phyloP scores from a whole-genome alignment of 257 asterid genomes.

The Solanum bulbocastanum region DNA sequence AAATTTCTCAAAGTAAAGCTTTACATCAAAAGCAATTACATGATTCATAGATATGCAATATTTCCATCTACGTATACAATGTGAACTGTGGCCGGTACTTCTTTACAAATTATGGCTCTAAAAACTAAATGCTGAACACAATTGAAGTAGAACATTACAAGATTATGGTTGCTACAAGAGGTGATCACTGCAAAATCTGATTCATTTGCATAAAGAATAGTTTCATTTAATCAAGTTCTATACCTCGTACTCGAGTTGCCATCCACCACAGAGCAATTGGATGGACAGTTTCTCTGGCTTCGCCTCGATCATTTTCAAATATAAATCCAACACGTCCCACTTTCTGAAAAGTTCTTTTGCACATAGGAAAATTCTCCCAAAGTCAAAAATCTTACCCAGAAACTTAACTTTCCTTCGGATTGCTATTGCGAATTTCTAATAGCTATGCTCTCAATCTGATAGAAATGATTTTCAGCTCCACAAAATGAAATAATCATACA shows the following conservation, averaged over 20 bases:
- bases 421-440: neutral
- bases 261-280: neutral
- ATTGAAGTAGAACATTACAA: neutral
- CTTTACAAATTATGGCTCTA: neutral
- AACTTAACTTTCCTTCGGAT: neutral
- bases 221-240: neutral
- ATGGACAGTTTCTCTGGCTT: neutral
- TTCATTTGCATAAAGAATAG: neutral
- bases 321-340: neutral
- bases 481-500: neutral
- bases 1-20: neutral
- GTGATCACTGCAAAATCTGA: neutral
- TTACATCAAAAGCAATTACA: neutral
- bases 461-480: neutral
- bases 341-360: neutral
- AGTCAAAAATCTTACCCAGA: neutral
- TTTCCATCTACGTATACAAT: neutral
- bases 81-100: neutral
- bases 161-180: neutral
- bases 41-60: neutral
- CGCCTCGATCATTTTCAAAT: neutral
- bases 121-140: neutral
- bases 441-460: neutral
- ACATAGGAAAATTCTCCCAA: neutral
- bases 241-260: neutral